These are phyloP conservation scores for Ogataea trehaloabstinens DNA, from an alignment of 805 yeast genomes.

Conservation along the genomic window DNA sequence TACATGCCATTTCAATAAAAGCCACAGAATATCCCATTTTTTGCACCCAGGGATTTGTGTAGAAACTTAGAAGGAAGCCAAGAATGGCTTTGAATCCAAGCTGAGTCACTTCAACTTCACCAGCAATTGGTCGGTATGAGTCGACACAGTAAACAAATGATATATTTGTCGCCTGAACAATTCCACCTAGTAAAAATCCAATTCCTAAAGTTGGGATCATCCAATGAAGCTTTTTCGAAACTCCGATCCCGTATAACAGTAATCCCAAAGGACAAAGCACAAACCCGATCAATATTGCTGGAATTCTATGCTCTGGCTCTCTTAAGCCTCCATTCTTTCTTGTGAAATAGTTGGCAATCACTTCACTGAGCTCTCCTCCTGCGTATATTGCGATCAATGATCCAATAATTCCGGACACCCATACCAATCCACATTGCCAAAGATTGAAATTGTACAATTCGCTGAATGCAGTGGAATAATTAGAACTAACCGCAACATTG, in stretches of 20 bases:
- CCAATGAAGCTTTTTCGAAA: slow-evolving; percentile 6
- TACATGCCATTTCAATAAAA: slow-evolving; percentile 10
- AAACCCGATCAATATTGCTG: slow-evolving; percentile 7
- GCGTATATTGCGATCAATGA: slow-evolving; percentile 8
- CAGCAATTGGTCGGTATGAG: slow-evolving; percentile 11
- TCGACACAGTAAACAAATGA: slow-evolving; percentile 11
- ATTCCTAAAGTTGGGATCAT: slow-evolving; percentile 7
- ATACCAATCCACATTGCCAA: slow-evolving; percentile 7
- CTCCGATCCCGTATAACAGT: slow-evolving; percentile 7
- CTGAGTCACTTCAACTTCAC: slow-evolving; percentile 10
- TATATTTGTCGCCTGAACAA: slow-evolving; percentile 10
- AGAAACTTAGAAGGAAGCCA: slow-evolving; percentile 9
- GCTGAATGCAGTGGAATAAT: slow-evolving; percentile 6
- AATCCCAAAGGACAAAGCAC: slow-evolving; percentile 5
- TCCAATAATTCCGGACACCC: slow-evolving; percentile 9
- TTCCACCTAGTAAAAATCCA: slow-evolving; percentile 8
- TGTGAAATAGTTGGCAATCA: slow-evolving; percentile 7
- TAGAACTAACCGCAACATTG: slow-evolving; percentile 8
- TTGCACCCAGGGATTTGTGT: slow-evolving; percentile 9
- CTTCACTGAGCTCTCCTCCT: slow-evolving; percentile 9
- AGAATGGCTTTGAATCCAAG: slow-evolving; percentile 9
- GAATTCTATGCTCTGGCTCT: slow-evolving; percentile 10
- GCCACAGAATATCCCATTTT: slow-evolving; percentile 4
- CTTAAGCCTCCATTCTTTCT: slow-evolving; percentile 8
- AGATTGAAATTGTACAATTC: slow-evolving; percentile 5